Base-by-base conservation (phyloP, 2,329 filamentous ascomycete genomes). In the Colletotrichum tropicale region DNA sequence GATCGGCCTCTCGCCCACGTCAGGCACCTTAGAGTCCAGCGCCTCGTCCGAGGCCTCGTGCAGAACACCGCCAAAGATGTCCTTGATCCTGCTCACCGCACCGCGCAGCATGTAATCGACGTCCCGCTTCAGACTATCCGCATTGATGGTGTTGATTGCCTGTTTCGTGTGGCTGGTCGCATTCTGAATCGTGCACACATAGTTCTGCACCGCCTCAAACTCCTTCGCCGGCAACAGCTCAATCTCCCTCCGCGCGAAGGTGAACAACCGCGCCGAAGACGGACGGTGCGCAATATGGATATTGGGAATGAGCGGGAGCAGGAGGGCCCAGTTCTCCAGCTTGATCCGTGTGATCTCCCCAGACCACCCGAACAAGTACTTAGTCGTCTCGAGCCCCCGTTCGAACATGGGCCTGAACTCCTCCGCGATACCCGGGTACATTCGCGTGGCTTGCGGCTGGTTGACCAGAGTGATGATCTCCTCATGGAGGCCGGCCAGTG, bases 221-320 rank as follows among this genome's bases (percentile, higher is more conserved):
- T 66, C 48, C 3, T 28, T 65, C 13, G 15, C 34, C 4, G 60
- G 48, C 62, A 77, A 24, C 18, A 71, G 52, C 9, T 48, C 30
- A 6, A 77, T 69, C 52, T 77, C 76, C 21, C 32, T 71, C 9
- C 69, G 61, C 18, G 71, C 76, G 21, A 75, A 26, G 16, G 60
- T 68, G n/a, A 71, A 32, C 21, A 76, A 13, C 9, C 65, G 15
- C 26, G n/a, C 13, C 21, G 75, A 75, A 3, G 16, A 36, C 6
- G 71, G 64, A 15, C 75, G 64, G 6, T 12, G 48, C 30, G 66
- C 30, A 34, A 55, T 70, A 4, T 38, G 48, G 36, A 77, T 64
- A 18, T 52, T 64, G 1, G 68, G 71, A 3, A 78, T 55, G 2
- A 72, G 10, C 4, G 65, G 52, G 16, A 73, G 34, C 1, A 73